Conservation (phyloP, 257 asterid species). For the Galeopsis tetrahit region DNA sequence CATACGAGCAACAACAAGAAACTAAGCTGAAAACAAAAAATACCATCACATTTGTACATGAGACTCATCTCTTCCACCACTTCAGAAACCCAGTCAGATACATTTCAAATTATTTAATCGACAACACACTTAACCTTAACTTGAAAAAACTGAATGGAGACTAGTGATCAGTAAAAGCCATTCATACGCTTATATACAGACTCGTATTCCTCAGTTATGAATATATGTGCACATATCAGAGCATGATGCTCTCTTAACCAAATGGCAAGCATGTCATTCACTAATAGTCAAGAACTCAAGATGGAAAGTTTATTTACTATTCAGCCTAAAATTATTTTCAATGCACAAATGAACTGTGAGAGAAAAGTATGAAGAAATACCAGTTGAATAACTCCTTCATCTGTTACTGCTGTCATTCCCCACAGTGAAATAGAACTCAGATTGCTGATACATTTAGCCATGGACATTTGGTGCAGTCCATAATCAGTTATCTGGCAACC, state of each 20-base stretch:
- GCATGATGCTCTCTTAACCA: neutral
- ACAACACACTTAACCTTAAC: neutral
- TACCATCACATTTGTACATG: neutral
- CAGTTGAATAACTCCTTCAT: slow-evolving; percentile 69
- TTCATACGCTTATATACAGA: neutral
- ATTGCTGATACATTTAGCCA: slow-evolving; percentile 73
- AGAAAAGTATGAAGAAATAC: slow-evolving; percentile 39
- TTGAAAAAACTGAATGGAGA: neutral
- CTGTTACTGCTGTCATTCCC: slow-evolving; percentile 83
- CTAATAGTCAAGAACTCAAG: neutral
- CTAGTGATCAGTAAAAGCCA: neutral
- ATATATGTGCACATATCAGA: neutral
- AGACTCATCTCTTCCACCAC: neutral
- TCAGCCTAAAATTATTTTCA: neutral
- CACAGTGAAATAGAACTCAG: slow-evolving; percentile 80
- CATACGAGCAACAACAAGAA: neutral
- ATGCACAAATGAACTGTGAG: neutral
- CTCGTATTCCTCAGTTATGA: neutral
- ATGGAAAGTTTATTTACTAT: neutral
- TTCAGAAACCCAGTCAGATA: neutral
- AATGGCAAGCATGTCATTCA: neutral
- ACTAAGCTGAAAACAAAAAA: neutral
- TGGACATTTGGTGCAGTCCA: slow-evolving; percentile 70
- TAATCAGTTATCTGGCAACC: slow-evolving; percentile 89
- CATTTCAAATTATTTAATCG: neutral